Evolutionary conservation across 371 early-diverging fungal genomes (phyloP).

Genomic region (Capillidium heterosporum): DNA sequence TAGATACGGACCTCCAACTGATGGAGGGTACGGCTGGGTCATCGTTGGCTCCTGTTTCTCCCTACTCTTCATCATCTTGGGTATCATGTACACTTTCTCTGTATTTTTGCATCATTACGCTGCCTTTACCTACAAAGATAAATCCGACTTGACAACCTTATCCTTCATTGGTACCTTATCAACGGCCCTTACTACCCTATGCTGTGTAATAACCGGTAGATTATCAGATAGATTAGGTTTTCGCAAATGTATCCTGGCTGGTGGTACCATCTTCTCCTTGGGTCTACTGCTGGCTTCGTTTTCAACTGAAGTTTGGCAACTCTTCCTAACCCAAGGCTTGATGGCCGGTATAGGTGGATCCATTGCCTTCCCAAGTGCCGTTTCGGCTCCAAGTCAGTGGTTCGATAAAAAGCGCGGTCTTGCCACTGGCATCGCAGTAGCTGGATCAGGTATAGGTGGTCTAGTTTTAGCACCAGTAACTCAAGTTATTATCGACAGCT

Average conservation of each 20-base stretch:
- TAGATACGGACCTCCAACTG: too few species aligned
- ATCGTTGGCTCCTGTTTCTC: conserved; percentile 30
- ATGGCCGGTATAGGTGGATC: conserved; percentile 48
- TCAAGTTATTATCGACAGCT: conserved; percentile 25
- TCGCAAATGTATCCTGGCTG: not conserved
- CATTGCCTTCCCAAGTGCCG: too few species aligned
- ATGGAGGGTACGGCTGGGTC: conserved; percentile 38
- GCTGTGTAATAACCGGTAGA: conserved; percentile 9
- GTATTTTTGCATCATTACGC: conserved; percentile 23
- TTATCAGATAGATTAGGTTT: not conserved
- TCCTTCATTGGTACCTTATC: conserved; percentile 37
- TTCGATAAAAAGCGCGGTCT: too few species aligned
- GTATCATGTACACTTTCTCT: conserved; percentile 32
- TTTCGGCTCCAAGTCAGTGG: too few species aligned
- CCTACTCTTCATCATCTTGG: conserved; percentile 29
- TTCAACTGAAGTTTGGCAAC: too few species aligned
- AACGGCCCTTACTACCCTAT: conserved; percentile 34
- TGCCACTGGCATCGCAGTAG: too few species aligned
- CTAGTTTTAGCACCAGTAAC: conserved; percentile 46
- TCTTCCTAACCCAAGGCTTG: not conserved
- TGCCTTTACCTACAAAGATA: conserved; percentile 22
- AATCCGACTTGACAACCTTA: conserved; percentile 25
- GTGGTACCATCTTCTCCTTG: not conserved
- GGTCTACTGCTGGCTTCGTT: too few species aligned
- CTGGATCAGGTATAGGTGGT: too few species aligned